phyloP scores from a whole-genome alignment of 148 eudicot species.

The Rhododendron ferrugineum region DNA sequence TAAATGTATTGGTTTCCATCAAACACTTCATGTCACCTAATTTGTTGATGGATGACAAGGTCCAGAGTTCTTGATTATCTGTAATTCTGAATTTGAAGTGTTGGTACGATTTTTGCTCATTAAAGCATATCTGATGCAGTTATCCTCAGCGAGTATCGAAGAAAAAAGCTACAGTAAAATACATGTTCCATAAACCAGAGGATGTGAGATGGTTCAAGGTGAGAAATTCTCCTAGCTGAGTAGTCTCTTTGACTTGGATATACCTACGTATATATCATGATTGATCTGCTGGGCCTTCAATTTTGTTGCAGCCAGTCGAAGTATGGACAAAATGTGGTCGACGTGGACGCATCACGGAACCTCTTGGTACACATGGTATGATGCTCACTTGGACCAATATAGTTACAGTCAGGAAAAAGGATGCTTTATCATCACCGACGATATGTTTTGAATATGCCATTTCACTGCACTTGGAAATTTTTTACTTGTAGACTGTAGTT shows the following conservation, averaged over 20 bases:
- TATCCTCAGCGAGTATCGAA: constrained; percentile 98
- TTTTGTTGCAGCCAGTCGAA: constrained; percentile 77
- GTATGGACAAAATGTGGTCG: constrained; percentile 82
- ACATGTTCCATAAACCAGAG: constrained; percentile 94
- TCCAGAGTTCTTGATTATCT: background rate
- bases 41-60: background rate
- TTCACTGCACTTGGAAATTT: background rate
- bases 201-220: constrained; percentile 99
- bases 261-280: background rate
- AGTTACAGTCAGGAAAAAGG: background rate
- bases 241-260: background rate
- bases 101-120: constrained; percentile 10
- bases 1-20: background rate
- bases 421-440: background rate
- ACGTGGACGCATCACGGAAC: constrained; percentile 92
- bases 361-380: constrained; percentile 97
- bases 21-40: background rate
- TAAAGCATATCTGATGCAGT: constrained; percentile 37
- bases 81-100: background rate
- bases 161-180: constrained; percentile 74
- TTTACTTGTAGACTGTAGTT: background rate
- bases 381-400: background rate
- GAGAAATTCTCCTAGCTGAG: constrained; percentile 12
- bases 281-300: constrained; percentile 6
- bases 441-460: background rate